Percentiles rank a stretch among this genome's conserved stretches.
Conservation (phyloP, 2,329 filamentous ascomycete genomes). For the Dactylellina haptotyla region DNA sequence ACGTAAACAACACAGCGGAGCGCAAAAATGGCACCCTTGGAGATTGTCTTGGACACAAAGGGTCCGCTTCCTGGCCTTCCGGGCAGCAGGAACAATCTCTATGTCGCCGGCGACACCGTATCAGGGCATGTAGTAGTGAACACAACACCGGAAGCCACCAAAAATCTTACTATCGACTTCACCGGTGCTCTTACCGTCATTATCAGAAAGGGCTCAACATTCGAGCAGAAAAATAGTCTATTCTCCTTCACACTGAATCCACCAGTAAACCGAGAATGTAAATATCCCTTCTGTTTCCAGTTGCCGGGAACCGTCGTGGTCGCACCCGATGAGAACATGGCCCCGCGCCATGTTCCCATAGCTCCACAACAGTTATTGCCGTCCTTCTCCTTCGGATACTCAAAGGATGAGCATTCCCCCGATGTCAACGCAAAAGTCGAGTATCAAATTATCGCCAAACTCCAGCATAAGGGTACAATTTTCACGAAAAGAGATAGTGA, state of each 20-base stretch:
- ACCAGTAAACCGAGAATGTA: slow-evolving; percentile 1
- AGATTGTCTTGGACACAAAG: slow-evolving; percentile 36
- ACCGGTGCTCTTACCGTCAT: slow-evolving; percentile 19
- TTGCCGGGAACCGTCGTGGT: slow-evolving; percentile 38
- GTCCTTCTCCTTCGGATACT: slow-evolving; percentile 26
- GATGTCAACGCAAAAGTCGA: slow-evolving; percentile 30
- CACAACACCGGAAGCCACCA: slow-evolving; percentile 24
- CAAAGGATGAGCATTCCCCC: background rate
- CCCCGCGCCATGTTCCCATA: slow-evolving; percentile 46
- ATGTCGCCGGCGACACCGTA: slow-evolving; percentile 44
- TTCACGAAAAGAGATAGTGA: slow-evolving; percentile 45
- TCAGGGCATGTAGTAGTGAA: slow-evolving; percentile 30
- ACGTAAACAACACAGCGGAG: slow-evolving; percentile 8
- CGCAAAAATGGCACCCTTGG: slow-evolving; percentile 26
- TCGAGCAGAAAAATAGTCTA: slow-evolving; percentile 33
- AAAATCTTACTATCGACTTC: slow-evolving; percentile 40
- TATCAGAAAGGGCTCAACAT: slow-evolving; percentile 4
- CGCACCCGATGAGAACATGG: slow-evolving; percentile 28
- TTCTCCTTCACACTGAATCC: slow-evolving; percentile 38
- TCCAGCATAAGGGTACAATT: slow-evolving; percentile 47
- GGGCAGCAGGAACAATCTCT: slow-evolving; percentile 38
- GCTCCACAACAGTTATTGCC: slow-evolving; percentile 41
- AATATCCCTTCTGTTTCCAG: slow-evolving; percentile 32
- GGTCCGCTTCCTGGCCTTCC: slow-evolving; percentile 31
- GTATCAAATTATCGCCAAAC: slow-evolving; percentile 27